A percentile compares a stretch with the other conserved stretches of the same genome.
Conservation (phyloP, 371 early-diverging fungal species). For the Basidiobolus meristosporus region DNA sequence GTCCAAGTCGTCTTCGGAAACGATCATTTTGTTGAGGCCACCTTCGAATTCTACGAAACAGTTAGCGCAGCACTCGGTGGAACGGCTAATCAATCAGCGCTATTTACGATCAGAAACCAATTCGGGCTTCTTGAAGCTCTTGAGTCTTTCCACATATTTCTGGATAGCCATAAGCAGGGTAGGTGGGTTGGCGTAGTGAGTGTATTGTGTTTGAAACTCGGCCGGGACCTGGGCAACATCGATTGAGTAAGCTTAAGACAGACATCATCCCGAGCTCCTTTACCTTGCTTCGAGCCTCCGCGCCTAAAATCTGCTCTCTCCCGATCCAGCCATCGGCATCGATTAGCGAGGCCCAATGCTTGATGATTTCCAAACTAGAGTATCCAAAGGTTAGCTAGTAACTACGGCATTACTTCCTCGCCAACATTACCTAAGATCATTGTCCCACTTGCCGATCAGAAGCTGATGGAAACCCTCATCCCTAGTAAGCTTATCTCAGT, state of each 20-base stretch:
- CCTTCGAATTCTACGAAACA: no score
- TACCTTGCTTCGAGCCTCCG: constrained; percentile 77
- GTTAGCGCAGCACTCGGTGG: no score
- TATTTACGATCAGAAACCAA: no score
- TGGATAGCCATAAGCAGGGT: constrained; percentile 57
- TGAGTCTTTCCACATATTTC: constrained; percentile 25
- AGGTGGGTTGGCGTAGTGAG: constrained; percentile 88
- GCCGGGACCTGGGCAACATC: constrained; percentile 32
- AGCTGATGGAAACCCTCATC: constrained; percentile 91
- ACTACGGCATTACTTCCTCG: not conserved
- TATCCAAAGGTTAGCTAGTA: not conserved
- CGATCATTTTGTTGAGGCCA: no score
- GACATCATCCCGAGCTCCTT: not conserved
- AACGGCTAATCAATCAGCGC: no score
- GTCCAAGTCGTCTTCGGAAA: constrained; percentile 8
- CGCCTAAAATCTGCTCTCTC: constrained; percentile 86
- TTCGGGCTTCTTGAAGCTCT: no score
- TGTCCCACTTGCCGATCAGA: constrained; percentile 74
- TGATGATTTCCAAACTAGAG: constrained; percentile 48
- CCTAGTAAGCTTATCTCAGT: constrained; percentile 11
- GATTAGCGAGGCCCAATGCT: constrained; percentile 61
- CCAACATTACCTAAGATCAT: constrained; percentile 33
- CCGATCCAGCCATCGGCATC: constrained; percentile 85
- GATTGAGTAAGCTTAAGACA: not conserved
- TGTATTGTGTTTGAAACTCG: constrained; percentile 85